Conservation (phyloP, 768 basidiomycete genomes). For the Peribolospora kevripleyi region DNA sequence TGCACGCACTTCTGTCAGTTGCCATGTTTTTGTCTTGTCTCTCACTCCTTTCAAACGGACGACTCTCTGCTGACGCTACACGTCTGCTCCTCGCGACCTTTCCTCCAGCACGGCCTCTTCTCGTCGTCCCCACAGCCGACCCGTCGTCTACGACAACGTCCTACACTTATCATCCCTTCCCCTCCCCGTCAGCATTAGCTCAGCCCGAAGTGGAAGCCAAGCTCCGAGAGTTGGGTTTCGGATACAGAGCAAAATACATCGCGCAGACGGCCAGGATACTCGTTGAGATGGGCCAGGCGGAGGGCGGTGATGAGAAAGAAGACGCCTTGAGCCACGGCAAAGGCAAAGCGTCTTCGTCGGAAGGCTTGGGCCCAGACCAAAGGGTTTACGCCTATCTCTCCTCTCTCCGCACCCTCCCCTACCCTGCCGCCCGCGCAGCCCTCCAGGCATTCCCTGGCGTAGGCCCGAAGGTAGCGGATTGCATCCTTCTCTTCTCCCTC, state of each 20-base stretch:
- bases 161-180: slow-evolving; percentile 53
- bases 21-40: slow-evolving; percentile 17
- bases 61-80: background rate
- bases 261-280: slow-evolving; percentile 60
- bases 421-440: slow-evolving; percentile 30
- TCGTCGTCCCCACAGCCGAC: slow-evolving; percentile 9
- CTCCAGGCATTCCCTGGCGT: slow-evolving; percentile 70
- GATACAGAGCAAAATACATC: slow-evolving; percentile 80
- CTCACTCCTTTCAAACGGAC: slow-evolving; percentile 16
- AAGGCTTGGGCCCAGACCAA: background rate
- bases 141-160: slow-evolving; percentile 4
- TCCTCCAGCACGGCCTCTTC: slow-evolving; percentile 17
- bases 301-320: slow-evolving; percentile 8
- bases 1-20: slow-evolving; percentile 50
- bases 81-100: slow-evolving; percentile 9
- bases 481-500: slow-evolving; percentile 18
- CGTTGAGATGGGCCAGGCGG: slow-evolving; percentile 20
- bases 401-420: slow-evolving; percentile 13
- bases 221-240: slow-evolving; percentile 70
- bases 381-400: no score
- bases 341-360: slow-evolving; percentile 2
- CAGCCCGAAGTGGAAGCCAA: slow-evolving; percentile 32
- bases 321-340: background rate
- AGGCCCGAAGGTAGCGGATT: slow-evolving; percentile 91
- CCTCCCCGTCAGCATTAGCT: slow-evolving; percentile 44